These are phyloP conservation scores for Stagonosporopsis vannaccii DNA, from an alignment of 2,329 filamentous ascomycete genomes.

Conservation along the genomic window DNA sequence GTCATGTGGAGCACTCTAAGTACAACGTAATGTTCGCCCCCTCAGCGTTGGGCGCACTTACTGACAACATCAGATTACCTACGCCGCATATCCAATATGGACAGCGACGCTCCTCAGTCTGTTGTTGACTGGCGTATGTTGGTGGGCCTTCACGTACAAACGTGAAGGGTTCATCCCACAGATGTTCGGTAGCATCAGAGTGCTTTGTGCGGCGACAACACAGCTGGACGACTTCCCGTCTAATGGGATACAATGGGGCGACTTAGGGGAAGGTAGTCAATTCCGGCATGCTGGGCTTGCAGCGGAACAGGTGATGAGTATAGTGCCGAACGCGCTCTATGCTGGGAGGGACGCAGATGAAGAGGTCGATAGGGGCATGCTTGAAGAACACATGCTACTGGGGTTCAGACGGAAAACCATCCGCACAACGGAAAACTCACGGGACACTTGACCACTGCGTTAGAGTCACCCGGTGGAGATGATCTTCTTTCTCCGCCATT, in stretches of 20 bases:
- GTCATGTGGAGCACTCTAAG: conserved; percentile 4
- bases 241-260: conserved; percentile 36
- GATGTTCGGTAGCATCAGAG: conserved; percentile 44
- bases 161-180: conserved; percentile 45
- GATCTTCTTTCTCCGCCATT: neutral
- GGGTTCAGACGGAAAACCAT: neutral
- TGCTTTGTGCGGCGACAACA: conserved; percentile 37
- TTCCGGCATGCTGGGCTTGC: conserved; percentile 41
- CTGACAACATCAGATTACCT: conserved; percentile 29
- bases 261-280: conserved; percentile 29
- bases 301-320: conserved; percentile 32
- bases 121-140: conserved; percentile 40
- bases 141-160: conserved; percentile 42
- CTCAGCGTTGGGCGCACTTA: neutral
- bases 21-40: neutral
- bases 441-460: neutral
- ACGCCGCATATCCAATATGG: conserved; percentile 35
- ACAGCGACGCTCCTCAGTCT: conserved; percentile 37
- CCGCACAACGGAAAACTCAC: neutral
- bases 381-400: neutral
- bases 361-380: neutral
- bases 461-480: conserved; percentile 10
- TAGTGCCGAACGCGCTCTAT: conserved; percentile 40
- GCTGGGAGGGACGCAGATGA: conserved; percentile 19
- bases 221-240: conserved; percentile 38